Evolutionary conservation across 2,329 filamentous ascomycete species (phyloP).

Genomic region (Fusarium floridanum): DNA sequence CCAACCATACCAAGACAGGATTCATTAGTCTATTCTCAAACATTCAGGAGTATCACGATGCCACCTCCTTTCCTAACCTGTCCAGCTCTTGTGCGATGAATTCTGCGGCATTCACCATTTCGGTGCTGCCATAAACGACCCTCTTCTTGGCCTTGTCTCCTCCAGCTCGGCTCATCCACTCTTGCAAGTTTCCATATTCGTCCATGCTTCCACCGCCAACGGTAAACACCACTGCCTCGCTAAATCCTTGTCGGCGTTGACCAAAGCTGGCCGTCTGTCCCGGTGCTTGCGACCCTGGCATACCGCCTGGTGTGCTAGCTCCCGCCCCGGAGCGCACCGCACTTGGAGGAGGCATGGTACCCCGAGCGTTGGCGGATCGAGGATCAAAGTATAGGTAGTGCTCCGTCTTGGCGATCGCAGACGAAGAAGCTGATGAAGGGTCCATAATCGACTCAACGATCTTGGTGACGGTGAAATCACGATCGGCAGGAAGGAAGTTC

Average conservation of each 20-base stretch:
- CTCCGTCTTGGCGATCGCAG: slow-evolving; percentile 95
- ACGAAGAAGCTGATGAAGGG: slow-evolving; percentile 87
- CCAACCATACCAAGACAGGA: background rate
- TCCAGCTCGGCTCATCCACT: slow-evolving; percentile 88
- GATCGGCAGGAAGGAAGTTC: slow-evolving; percentile 96
- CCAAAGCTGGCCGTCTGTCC: slow-evolving; percentile 90
- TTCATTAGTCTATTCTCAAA: slow-evolving; percentile 41
- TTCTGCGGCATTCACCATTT: slow-evolving; percentile 77
- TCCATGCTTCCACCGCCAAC: slow-evolving; percentile 98
- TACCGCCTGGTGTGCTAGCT: slow-evolving; percentile 60
- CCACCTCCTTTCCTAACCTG: slow-evolving; percentile 70
- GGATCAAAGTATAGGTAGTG: slow-evolving; percentile 98
- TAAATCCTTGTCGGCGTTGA: slow-evolving; percentile 89
- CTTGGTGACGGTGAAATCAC: slow-evolving; percentile 95
- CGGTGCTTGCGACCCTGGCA: slow-evolving; percentile 63
- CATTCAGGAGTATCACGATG: slow-evolving; percentile 44
- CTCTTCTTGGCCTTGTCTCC: slow-evolving; percentile 77
- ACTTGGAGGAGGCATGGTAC: slow-evolving; percentile 87
- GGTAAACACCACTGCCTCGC: slow-evolving; percentile 92
- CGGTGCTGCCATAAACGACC: slow-evolving; percentile 95
- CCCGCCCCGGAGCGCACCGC: slow-evolving; percentile 62
- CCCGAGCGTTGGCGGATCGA: slow-evolving; percentile 89
- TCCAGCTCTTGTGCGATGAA: slow-evolving; percentile 75
- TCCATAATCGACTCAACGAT: slow-evolving; percentile 99
- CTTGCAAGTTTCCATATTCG: slow-evolving; percentile 96